Percentiles rank a stretch among this genome's conserved stretches.
Evolutionary conservation across 2,329 filamentous ascomycete species (phyloP).

Genomic region (Diaporthe ampelina): DNA sequence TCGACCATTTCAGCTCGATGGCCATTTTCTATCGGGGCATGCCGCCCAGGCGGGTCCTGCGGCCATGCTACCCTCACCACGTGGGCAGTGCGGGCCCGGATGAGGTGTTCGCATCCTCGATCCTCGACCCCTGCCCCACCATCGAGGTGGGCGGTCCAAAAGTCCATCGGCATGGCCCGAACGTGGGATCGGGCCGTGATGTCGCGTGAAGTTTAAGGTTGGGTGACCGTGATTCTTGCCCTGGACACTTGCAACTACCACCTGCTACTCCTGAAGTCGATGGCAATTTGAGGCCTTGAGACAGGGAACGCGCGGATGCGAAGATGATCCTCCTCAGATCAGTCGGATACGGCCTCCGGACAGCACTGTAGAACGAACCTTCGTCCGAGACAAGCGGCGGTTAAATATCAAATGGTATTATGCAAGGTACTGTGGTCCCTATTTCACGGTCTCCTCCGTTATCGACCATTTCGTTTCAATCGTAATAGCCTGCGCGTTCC

Average conservation of each 20-base stretch:
- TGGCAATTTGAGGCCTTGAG: too few relatives aligned
- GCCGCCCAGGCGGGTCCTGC: slow-evolving; percentile 5
- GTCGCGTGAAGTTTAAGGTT: neutral
- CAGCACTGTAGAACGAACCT: neutral
- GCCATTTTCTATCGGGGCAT: neutral
- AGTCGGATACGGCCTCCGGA: neutral
- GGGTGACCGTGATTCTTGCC: neutral
- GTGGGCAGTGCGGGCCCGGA: slow-evolving; percentile 4
- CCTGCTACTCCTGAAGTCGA: neutral
- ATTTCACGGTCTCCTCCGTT: slow-evolving; percentile 32
- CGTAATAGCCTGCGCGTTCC: slow-evolving; percentile 36
- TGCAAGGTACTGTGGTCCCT: neutral
- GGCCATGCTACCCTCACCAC: slow-evolving; percentile 4
- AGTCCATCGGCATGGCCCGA: slow-evolving; percentile 12
- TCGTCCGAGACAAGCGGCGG: too few relatives aligned
- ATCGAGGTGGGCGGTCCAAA: neutral
- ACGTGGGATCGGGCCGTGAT: neutral
- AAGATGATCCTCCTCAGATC: neutral
- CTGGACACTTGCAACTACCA: neutral
- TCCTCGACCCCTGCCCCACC: slow-evolving; percentile 7
- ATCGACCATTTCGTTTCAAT: slow-evolving; percentile 40
- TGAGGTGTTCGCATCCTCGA: slow-evolving; percentile 10
- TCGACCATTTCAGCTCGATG: neutral
- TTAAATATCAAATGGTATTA: neutral
- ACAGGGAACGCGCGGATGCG: neutral